Evolutionary conservation across 495 filamentous ascomycete genomes (phyloP), one percentile per base, ranked within the genome.

Genomic region (Podospora bellae-mahoneyi): DNA sequence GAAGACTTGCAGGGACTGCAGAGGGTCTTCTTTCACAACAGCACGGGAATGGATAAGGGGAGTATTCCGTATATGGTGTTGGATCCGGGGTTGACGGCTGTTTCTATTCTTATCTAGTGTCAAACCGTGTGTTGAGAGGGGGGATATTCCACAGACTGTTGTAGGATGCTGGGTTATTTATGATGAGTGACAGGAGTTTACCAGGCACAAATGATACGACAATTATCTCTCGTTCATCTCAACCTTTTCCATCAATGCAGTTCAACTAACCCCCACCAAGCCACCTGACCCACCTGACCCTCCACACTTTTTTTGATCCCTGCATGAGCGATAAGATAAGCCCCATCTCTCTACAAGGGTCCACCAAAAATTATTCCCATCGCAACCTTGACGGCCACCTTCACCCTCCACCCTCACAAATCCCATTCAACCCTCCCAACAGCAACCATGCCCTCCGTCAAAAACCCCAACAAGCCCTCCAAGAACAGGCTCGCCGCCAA

Each of bases 401-500:
- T 18, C 15, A n/a, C 20, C 23, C 5, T 18, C 15, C 64, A 13
- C 44, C 32, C 26, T 55, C 56, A 23, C 18, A 55, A 53, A 55
- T 7, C 55, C 18, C 55, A 58, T 9, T 20, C 13, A 58, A 19
- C 55, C 23, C 13, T 58, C 23, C 55, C 23, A 58, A 58, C n/a
- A 15, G 55, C 53, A 26, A 75, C 54, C 53, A 83, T 83, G 80
- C 74, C 76, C 16, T 81, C 79, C 48, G 72, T 78, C 54, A 82
- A 82, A 54, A 84, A 84, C 73, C 81, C 82, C 65, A 84, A 84
- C 73, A 73, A 74, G n/a, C 70, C 77, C 20, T 82, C 79, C 28
- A 77, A 78, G 27, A 81, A 81, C 76, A 75, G 80, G 2, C 75
- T 78, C 7, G 70, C 71, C 15, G 79, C 80, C 5, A 76, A 74